Percentiles rank a stretch among this genome's conserved stretches.
phyloP scores from a whole-genome alignment of 257 asterid genomes.

The Catharanthus roseus region DNA sequence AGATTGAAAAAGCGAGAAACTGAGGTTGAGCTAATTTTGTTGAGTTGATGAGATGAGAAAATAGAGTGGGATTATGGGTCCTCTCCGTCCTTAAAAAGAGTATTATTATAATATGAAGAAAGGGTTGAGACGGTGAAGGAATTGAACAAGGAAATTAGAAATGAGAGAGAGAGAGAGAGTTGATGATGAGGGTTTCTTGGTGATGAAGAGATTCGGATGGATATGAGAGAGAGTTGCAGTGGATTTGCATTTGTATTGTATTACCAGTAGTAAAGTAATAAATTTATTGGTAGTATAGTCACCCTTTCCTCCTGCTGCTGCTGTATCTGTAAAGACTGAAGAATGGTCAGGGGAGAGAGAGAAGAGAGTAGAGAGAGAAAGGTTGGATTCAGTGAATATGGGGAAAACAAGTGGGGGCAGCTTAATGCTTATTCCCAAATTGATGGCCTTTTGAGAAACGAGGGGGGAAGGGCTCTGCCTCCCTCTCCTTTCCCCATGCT shows the following conservation, averaged over 20 bases:
- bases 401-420: slow-evolving; percentile 19
- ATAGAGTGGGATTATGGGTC: too few species aligned
- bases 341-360: slow-evolving; percentile 6
- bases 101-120: too few species aligned
- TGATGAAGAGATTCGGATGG: slow-evolving; percentile 15
- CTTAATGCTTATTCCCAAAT: slow-evolving; percentile 15
- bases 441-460: slow-evolving; percentile 6
- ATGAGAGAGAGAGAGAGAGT: not conserved
- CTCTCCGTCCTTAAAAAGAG: too few species aligned
- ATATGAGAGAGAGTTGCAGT: slow-evolving; percentile 6
- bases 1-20: too few species aligned
- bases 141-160: too few species aligned
- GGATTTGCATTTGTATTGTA: slow-evolving; percentile 1
- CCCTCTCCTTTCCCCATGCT: slow-evolving; percentile 11
- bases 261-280: too few species aligned
- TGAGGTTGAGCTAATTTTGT: too few species aligned
- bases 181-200: too few species aligned
- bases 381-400: slow-evolving; percentile 37
- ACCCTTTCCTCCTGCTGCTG: too few species aligned
- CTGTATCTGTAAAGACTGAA: too few species aligned
- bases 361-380: not conserved
- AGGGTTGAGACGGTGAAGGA: too few species aligned
- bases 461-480: slow-evolving; percentile 5
- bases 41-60: too few species aligned
- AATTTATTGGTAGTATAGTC: not conserved